Evolutionary conservation across 164 flowering plant genomes (phyloP).

Genomic region (Stephania japonica): DNA sequence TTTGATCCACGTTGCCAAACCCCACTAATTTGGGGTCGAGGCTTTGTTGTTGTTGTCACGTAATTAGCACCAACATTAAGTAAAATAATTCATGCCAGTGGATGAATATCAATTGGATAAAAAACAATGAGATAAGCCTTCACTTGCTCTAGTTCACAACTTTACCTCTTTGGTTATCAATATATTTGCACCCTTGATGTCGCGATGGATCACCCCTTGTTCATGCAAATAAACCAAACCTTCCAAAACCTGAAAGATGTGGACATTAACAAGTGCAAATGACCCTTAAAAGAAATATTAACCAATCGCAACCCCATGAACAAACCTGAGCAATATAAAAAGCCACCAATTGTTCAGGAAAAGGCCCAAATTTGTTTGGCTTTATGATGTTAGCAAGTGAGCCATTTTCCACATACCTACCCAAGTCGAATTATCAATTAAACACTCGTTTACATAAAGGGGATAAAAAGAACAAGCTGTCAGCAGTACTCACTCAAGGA

Average conservation of each 20-base stretch:
- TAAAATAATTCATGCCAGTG: not conserved
- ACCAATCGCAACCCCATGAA: not conserved
- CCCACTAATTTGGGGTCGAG: no score
- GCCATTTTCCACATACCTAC: slow-evolving; percentile 98
- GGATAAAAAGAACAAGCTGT: not conserved
- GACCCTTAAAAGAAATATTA: not conserved
- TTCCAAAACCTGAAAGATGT: slow-evolving; percentile 67
- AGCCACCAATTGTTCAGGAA: slow-evolving; percentile 94
- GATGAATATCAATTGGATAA: not conserved
- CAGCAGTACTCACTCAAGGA: slow-evolving; percentile 76
- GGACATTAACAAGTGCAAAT: not conserved
- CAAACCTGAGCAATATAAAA: slow-evolving; percentile 95
- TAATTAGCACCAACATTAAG: not conserved
- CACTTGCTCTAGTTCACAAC: not conserved
- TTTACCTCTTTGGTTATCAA: slow-evolving; percentile 94
- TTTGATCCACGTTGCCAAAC: no score
- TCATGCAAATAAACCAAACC: slow-evolving; percentile 97
- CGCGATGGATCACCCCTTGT: slow-evolving; percentile 98
- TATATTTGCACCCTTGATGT: slow-evolving; percentile 98
- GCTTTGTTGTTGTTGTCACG: not conserved
- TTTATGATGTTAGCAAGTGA: slow-evolving; percentile 98
- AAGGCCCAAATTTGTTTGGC: slow-evolving; percentile 98
- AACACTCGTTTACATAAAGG: not conserved
- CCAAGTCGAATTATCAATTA: slow-evolving; percentile 2
- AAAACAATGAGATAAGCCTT: not conserved